Conservation (phyloP, 805 yeast species). For the Cyberlindnera petersonii region DNA sequence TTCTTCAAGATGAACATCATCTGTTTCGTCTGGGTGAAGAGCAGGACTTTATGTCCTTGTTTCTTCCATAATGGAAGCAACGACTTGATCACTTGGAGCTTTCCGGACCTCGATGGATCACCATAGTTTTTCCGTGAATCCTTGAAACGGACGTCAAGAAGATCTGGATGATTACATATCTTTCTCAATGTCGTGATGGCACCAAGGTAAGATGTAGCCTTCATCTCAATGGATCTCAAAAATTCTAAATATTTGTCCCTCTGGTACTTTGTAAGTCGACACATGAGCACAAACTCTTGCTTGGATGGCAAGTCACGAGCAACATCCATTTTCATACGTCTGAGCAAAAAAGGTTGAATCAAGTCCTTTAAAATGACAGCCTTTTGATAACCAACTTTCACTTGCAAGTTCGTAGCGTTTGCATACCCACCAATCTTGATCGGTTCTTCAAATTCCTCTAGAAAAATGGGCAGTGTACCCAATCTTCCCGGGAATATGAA, state of each 20-base stretch:
- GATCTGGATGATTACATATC: conserved; percentile 95
- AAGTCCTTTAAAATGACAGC: conserved; percentile 86
- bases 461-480: conserved; percentile 93
- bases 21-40: conserved; percentile 92
- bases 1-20: conserved; percentile 85
- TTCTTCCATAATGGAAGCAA: conserved; percentile 69
- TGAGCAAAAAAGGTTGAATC: conserved; percentile 81
- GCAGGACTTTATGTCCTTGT: conserved; percentile 72
- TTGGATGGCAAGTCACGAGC: conserved; percentile 93
- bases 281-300: conserved; percentile 90
- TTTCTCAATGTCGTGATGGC: conserved; percentile 90
- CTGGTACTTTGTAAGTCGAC: conserved; percentile 76
- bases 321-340: conserved; percentile 89
- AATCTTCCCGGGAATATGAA: conserved; percentile 92
- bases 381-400: conserved; percentile 93
- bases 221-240: conserved; percentile 71
- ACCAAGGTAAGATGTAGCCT: conserved; percentile 71
- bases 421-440: conserved; percentile 98
- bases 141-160: conserved; percentile 46
- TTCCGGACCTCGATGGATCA: conserved; percentile 68
- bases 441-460: conserved; percentile 86
- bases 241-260: conserved; percentile 70
- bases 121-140: conserved; percentile 41
- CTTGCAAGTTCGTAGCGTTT: conserved; percentile 92
- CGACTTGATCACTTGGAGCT: conserved; percentile 82